Percentiles rank a stretch among this genome's conserved stretches.
Conservation (phyloP, 371 early-diverging fungal species). For the Coemansia sp. region DNA sequence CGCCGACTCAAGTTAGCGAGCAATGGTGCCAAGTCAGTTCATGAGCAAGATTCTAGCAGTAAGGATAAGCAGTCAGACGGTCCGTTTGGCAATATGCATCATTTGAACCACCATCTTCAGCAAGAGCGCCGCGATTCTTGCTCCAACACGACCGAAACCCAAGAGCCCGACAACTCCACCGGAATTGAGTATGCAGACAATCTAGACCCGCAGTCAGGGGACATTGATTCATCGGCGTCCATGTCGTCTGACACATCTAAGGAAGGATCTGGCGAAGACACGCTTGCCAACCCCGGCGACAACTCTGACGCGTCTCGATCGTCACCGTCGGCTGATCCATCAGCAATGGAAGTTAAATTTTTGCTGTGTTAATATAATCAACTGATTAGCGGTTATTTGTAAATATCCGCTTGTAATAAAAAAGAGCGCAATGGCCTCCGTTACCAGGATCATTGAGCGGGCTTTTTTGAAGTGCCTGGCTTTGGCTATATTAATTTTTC, state of each 20-base stretch:
- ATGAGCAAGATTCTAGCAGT: not conserved
- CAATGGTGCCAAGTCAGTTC: not conserved
- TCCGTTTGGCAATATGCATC: not conserved
- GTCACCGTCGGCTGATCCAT: constrained; percentile 22
- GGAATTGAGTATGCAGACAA: not conserved
- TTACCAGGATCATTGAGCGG: too few relatives aligned
- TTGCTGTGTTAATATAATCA: constrained; percentile 19
- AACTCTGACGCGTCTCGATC: not conserved
- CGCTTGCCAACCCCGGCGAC: constrained; percentile 10
- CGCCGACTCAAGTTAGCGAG: constrained; percentile 27
- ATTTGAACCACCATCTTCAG: not conserved
- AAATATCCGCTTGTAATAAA: not conserved
- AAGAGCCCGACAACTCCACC: not conserved
- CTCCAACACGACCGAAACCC: constrained; percentile 5
- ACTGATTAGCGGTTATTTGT: not conserved
- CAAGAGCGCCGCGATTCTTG: not conserved
- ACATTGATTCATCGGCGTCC: constrained; percentile 27
- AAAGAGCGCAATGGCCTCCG: not conserved
- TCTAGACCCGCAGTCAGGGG: constrained; percentile 1
- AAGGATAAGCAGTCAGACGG: not conserved
- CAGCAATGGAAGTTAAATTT: constrained; percentile 43
- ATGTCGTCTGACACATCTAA: constrained; percentile 18
- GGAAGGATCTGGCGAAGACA: constrained; percentile 32
- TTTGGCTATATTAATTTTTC: too few relatives aligned
- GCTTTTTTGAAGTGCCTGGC: too few relatives aligned